A percentile compares a stretch with the other conserved stretches of the same genome.
Evolutionary conservation across 1,284 basidiomycete genomes (phyloP).

Genomic region (Erythrobasidium hasegawianum): DNA sequence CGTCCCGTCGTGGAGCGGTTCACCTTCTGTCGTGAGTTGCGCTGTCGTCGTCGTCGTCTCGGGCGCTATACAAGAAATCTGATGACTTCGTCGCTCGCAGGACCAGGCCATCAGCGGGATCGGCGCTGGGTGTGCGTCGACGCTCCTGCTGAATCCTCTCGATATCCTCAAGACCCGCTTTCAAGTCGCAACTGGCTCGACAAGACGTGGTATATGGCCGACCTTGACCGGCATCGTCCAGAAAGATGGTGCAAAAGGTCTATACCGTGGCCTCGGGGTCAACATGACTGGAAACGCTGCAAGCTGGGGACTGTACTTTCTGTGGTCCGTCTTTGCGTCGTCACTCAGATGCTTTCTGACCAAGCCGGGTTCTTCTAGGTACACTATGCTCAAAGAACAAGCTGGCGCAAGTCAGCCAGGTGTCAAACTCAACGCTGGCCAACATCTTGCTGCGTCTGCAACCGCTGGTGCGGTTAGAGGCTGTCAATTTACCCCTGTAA

Average conservation of each 20-base stretch:
- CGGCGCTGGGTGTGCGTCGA: slow-evolving; percentile 85
- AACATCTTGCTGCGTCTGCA: slow-evolving; percentile 85
- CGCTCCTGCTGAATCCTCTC: slow-evolving; percentile 94
- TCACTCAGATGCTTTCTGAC: background rate
- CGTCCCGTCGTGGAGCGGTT: slow-evolving; percentile 29
- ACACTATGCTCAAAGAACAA: slow-evolving; percentile 85
- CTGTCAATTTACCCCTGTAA: background rate
- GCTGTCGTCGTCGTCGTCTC: too few relatives aligned
- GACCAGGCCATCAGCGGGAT: slow-evolving; percentile 94
- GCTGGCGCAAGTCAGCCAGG: slow-evolving; percentile 57
- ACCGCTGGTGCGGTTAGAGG: slow-evolving; percentile 71
- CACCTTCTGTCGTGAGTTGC: slow-evolving; percentile 19
- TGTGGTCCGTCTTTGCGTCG: slow-evolving; percentile 66
- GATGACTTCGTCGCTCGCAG: slow-evolving; percentile 43
- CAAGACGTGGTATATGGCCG: slow-evolving; percentile 62
- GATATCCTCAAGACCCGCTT: slow-evolving; percentile 95
- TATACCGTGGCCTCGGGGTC: slow-evolving; percentile 85
- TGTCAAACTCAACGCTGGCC: slow-evolving; percentile 65
- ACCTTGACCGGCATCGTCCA: slow-evolving; percentile 70
- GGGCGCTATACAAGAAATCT: background rate
- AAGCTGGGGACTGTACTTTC: slow-evolving; percentile 96
- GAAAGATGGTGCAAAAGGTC: slow-evolving; percentile 73
- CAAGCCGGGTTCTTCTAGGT: slow-evolving; percentile 56
- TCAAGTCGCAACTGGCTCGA: slow-evolving; percentile 63
- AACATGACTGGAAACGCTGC: slow-evolving; percentile 96